phyloP scores from a whole-genome alignment of 2,329 filamentous ascomycete genomes.

The Paraphaeosphaeria minitans region DNA sequence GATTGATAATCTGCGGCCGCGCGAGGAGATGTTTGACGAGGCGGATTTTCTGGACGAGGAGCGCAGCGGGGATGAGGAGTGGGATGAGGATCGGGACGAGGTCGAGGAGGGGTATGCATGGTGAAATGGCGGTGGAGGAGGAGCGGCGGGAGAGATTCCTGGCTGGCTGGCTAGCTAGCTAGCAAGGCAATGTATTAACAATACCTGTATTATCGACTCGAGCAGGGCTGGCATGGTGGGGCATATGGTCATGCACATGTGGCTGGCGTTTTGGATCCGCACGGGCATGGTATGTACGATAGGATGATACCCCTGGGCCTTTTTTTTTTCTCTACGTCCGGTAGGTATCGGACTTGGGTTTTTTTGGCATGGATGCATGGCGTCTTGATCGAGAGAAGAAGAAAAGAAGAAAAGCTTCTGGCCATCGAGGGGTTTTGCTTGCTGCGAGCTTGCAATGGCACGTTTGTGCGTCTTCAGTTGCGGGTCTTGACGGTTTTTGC shows the following conservation, averaged over 20 bases:
- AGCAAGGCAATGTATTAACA: no score
- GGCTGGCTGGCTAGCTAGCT: no score
- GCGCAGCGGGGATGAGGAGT: conserved; percentile 61
- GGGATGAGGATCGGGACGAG: conserved; percentile 61
- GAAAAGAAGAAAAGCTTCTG: no score
- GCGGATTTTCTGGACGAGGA: conserved; percentile 72
- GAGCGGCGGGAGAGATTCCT: no score
- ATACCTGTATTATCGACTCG: conserved; percentile 21
- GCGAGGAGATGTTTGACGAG: conserved; percentile 71
- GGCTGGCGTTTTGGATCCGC: conserved; percentile 11
- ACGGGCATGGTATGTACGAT: background rate
- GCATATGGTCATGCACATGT: conserved; percentile 16
- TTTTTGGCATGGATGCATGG: no score
- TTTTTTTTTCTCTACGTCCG: no score
- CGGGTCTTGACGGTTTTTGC: no score
- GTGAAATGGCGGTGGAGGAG: conserved; percentile 21
- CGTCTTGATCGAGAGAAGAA: no score
- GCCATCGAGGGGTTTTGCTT: no score
- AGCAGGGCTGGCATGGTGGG: background rate
- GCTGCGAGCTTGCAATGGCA: no score
- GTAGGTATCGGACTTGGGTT: background rate
- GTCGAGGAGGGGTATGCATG: conserved; percentile 47
- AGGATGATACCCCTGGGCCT: conserved; percentile 2
- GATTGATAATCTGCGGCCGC: conserved; percentile 77
- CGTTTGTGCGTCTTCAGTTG: no score